These are phyloP conservation scores for Nicotiana rustica DNA, from an alignment of 305 asterid species.

Conservation along the genomic window DNA sequence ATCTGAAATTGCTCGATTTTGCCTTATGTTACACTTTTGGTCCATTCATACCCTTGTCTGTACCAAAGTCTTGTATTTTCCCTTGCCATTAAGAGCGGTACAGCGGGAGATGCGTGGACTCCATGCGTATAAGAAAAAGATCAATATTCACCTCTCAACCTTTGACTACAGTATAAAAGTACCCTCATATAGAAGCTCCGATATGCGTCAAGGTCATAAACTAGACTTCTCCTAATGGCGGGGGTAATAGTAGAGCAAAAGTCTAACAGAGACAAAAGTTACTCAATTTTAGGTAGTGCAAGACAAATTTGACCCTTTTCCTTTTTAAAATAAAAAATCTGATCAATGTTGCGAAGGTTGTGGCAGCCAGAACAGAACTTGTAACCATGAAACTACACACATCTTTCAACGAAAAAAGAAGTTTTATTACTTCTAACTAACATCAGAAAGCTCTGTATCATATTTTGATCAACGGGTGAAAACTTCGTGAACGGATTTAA, in stretches of 20 bases:
- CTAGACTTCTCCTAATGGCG: not conserved
- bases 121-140: not conserved
- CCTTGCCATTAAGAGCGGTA: not conserved
- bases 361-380: not conserved
- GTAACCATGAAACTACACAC: slow-evolving; percentile 13
- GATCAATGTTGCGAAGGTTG: not conserved
- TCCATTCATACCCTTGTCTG: not conserved
- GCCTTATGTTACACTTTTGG: not conserved
- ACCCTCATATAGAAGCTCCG: slow-evolving; percentile 14
- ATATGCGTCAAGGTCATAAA: not conserved
- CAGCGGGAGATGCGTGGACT: not conserved
- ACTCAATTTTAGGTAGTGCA: not conserved
- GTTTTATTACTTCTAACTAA: not conserved
- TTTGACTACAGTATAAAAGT: not conserved
- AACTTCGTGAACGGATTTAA: not conserved
- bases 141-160: slow-evolving; percentile 13
- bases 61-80: not conserved
- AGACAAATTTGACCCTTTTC: not conserved
- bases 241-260: not conserved
- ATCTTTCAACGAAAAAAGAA: not conserved
- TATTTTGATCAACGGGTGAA: not conserved
- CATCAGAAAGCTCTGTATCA: not conserved
- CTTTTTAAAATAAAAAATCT: slow-evolving; percentile 2
- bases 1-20: slow-evolving; percentile 21
- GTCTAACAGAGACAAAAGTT: not conserved